Base-by-base conservation (phyloP, 1,284 basidiomycete genomes). In the Microbotryum scabiosae region DNA sequence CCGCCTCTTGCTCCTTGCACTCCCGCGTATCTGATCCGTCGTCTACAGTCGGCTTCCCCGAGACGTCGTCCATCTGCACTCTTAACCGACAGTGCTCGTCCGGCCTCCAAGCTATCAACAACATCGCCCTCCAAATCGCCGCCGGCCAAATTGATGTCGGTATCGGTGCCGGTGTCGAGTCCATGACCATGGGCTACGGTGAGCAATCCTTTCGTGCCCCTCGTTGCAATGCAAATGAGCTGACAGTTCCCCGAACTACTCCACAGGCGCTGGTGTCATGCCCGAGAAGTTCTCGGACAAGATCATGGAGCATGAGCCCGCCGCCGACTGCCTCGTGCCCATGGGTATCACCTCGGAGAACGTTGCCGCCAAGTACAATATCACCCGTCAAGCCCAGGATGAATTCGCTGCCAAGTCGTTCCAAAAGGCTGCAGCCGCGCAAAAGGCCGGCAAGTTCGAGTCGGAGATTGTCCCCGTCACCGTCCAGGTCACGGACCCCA, bases 21-120 rank as follows among this genome's bases (percentile, higher is more conserved):
- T 23, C 26, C 32, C 30, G 41, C 23, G 36, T 44, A 14, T 26
- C 21, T 85, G 86, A 20, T 79, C 87, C 28, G 86, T 87, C 12
- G 87, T 87, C 9, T 85, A 85, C 88, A 75, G 87, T 94, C 61
- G 93, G 94, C 44, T 91, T 97, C 71, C 93, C 94, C 28, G 80
- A 86, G 72, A 85, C 86, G 10, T 79, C 84, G 3, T 77, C 88
- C 25, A 77, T 97, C 76, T 86, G 87, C 78, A 94, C 93, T 18
- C 81, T 97, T 67, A 97, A 98, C 80, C 81, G 94, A 59, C 91
- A 94, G 75, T 98, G 94, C 78, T 94, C 91, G 1, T 91, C 88
- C 36, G 92, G 93, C 65, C 81, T 98, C 54, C 85, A 88, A 43
- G 86, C 91, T 36, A 83, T 96, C 65, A 88, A 85, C 76, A 84